Evolutionary conservation across 805 yeast genomes (phyloP).

Genomic region (Yarrowia deformans): DNA sequence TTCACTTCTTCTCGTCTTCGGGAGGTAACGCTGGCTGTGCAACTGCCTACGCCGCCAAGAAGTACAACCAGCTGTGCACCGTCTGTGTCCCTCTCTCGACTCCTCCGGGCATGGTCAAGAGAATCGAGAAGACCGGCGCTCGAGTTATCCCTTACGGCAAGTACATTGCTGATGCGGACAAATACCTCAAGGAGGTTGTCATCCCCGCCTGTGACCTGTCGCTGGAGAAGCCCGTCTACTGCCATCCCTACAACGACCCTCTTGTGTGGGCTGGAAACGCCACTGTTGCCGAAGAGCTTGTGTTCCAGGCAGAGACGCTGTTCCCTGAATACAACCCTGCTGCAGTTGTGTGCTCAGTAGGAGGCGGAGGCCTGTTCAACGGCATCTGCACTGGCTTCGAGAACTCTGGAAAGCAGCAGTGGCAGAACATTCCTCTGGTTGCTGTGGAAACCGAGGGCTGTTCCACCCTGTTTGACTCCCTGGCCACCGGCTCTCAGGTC

Average conservation of each 20-base stretch:
- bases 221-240: slow-evolving; percentile 73
- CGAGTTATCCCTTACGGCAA: slow-evolving; percentile 67
- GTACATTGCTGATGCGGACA: slow-evolving; percentile 83
- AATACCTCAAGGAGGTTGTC: slow-evolving; percentile 73
- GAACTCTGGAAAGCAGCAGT: slow-evolving; percentile 52
- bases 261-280: slow-evolving; percentile 96
- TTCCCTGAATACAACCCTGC: slow-evolving; percentile 59
- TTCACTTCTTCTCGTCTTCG: slow-evolving; percentile 79
- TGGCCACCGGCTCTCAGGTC: slow-evolving; percentile 56
- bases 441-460: slow-evolving; percentile 69
- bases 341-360: slow-evolving; percentile 90
- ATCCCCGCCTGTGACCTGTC: slow-evolving; percentile 60
- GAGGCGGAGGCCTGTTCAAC: slow-evolving; percentile 94
- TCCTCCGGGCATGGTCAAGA: slow-evolving; percentile 56
- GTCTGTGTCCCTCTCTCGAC: slow-evolving; percentile 66
- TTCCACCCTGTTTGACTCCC: slow-evolving; percentile 62
- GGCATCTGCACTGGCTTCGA: slow-evolving; percentile 87
- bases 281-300: slow-evolving; percentile 85
- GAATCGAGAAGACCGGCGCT: slow-evolving; percentile 61
- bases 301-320: slow-evolving; percentile 60
- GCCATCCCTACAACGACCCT: slow-evolving; percentile 94
- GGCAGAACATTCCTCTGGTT: slow-evolving; percentile 53
- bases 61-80: slow-evolving; percentile 63
- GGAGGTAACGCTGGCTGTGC: slow-evolving; percentile 99
- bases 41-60: slow-evolving; percentile 86